Evolutionary conservation across 2,329 filamentous ascomycete genomes (phyloP), one percentile per base, ranked within the genome.

Genomic region (Aspergillus neotritici): DNA sequence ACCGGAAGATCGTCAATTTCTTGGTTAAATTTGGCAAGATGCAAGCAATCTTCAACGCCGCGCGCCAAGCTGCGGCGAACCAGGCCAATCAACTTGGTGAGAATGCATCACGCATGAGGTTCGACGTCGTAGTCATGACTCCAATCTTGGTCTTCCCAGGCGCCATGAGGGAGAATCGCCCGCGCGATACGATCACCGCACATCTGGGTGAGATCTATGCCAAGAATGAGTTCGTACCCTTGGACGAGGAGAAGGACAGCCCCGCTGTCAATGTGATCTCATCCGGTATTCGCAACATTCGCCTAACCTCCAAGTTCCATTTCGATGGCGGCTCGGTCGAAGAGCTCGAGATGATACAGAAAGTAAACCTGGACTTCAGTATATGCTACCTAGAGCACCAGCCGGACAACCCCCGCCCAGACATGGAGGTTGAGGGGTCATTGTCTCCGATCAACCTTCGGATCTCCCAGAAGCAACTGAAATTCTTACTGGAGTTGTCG

Each of bases 1-100:
- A 97, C 73, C 82, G 93, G 40, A 97, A 97, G 69, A 97, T 99
- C 51, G 87, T 98, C 66, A 87, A 94, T 54, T 99, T 98, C 66
- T 75, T 94, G 34, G 89, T 99, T 64, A 98, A 98, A 59, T 99
- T 99, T 64, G 93, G 94, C 48, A 95, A 94, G 68, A 99, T 99
- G 93, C 93, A 98, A 67, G 91, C 93, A 15, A 86, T 98, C 41
- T 98, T 95, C 73, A 98, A 99, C 61, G 91, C 93, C 33, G 93
- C 94, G 10, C 82, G 94, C 29, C 88, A 95, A 66, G 94, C 91
- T 31, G 93, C 94, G 3, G 87, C 93, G 31, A 91, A 87, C 49
- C 90, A 96, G 64, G 94, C 93, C 8, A 94, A 80, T 46, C 90
- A 96, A 60, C 80, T 98, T 5, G 93, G 97, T 60, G 85, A 97